Percentiles rank a stretch among this genome's conserved stretches.
phyloP scores from a whole-genome alignment of 352 stramenopile genomes.

The Globisporangium nunn region DNA sequence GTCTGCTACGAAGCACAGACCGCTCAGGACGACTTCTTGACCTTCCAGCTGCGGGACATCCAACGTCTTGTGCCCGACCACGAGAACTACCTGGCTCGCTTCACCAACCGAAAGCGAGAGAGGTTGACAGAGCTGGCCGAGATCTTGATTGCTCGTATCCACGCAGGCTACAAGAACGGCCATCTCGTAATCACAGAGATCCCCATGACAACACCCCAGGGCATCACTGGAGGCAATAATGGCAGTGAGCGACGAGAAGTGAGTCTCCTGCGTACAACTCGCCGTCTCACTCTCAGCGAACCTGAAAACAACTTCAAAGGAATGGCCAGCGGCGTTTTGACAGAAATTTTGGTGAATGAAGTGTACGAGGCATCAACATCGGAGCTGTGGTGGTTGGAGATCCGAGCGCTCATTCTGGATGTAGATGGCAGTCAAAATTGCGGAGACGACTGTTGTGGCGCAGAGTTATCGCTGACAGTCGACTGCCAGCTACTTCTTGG shows the following conservation, averaged over 20 bases:
- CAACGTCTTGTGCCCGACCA: conserved; percentile 27
- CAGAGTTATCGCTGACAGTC: conserved; percentile 17
- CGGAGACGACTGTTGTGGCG: neutral
- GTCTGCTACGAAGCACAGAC: conserved; percentile 41
- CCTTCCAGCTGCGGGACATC: conserved; percentile 45
- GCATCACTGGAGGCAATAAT: conserved; percentile 8
- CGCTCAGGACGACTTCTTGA: conserved; percentile 35
- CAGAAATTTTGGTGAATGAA: conserved; percentile 48
- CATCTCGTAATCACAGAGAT: conserved; percentile 50
- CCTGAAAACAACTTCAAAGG: neutral
- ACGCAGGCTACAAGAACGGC: conserved; percentile 64
- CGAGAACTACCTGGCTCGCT: conserved; percentile 27
- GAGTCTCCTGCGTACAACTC: conserved; percentile 45
- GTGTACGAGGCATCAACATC: conserved; percentile 38
- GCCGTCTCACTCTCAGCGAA: conserved; percentile 16
- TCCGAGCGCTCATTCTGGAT: conserved; percentile 29
- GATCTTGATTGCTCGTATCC: conserved; percentile 31
- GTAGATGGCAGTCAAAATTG: neutral
- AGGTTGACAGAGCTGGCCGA: conserved; percentile 36
- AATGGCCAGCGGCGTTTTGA: conserved; percentile 8
- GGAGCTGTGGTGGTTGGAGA: conserved; percentile 57
- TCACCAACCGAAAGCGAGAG: conserved; percentile 22
- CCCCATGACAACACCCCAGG: conserved; percentile 2
- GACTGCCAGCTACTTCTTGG: conserved; percentile 30
- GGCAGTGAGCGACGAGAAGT: conserved; percentile 16